Evolutionary conservation across 441 rosid species (phyloP).

Genomic region (Syzygium syzygioides): DNA sequence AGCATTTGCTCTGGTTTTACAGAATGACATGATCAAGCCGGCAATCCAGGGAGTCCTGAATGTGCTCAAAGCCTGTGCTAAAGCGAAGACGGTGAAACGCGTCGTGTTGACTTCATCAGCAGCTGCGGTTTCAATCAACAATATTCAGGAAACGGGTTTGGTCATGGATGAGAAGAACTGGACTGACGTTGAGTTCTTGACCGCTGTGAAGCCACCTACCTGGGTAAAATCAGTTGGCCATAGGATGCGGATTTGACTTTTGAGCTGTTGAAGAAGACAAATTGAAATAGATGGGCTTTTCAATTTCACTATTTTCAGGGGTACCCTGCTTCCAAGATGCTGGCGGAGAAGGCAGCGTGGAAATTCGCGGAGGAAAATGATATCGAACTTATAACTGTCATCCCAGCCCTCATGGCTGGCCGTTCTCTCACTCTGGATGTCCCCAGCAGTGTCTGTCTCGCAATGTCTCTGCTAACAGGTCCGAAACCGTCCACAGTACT

Average conservation of each 20-base stretch:
- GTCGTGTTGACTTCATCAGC: conserved; percentile 83
- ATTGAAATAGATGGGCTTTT: not conserved
- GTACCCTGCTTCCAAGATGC: conserved; percentile 56
- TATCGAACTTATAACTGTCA: conserved; percentile 60
- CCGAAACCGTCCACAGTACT: not conserved
- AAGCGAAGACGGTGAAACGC: conserved; percentile 61
- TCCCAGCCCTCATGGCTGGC: conserved; percentile 70
- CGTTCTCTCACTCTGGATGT: conserved; percentile 45
- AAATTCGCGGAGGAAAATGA: conserved; percentile 56
- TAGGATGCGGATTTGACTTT: not conserved
- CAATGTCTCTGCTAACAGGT: conserved; percentile 62
- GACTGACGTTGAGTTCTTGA: conserved; percentile 65
- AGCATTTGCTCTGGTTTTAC: not conserved
- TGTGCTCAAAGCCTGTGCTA: conserved; percentile 63
- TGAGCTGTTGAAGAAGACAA: not conserved
- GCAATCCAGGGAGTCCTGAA: conserved; percentile 72
- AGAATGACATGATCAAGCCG: conserved; percentile 91
- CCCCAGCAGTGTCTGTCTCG: conserved; percentile 54
- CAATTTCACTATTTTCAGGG: conserved; percentile 36
- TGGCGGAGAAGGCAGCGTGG: conserved; percentile 78
- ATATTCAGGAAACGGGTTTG: conserved; percentile 46
- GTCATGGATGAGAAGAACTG: conserved; percentile 62
- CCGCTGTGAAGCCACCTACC: conserved; percentile 57
- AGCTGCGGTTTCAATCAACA: conserved; percentile 66
- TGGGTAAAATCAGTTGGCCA: conserved; percentile 44